Percentiles rank a stretch among this genome's conserved stretches.
Evolutionary conservation across 164 flowering plant species (phyloP).

Genomic region (Paratinospora sagittata): DNA sequence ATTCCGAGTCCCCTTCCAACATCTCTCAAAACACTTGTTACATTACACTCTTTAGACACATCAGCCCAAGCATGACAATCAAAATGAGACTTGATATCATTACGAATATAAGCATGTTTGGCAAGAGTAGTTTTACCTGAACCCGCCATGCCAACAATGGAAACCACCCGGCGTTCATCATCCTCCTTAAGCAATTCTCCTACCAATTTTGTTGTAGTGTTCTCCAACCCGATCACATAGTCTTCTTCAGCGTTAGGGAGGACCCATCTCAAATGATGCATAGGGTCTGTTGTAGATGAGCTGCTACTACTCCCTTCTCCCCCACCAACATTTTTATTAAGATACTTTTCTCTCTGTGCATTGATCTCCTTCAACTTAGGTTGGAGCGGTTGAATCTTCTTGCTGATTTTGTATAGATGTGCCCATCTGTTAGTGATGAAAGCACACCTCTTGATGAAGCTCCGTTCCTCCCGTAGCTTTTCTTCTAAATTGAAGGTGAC

Average conservation of each 20-base stretch:
- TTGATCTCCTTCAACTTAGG: neutral
- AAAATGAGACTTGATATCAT: neutral
- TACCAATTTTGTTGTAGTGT: neutral
- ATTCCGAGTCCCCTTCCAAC: neutral
- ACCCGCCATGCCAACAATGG: slow-evolving; percentile 19
- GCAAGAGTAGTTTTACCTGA: slow-evolving; percentile 22
- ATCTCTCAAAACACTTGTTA: slow-evolving; percentile 8
- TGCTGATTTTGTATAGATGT: neutral
- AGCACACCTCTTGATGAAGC: too few relatives aligned
- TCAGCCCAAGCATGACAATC: slow-evolving; percentile 12
- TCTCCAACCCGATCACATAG: slow-evolving; percentile 8
- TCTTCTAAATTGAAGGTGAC: neutral
- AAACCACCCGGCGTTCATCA: neutral
- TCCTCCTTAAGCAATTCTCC: neutral
- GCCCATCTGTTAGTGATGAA: too few relatives aligned
- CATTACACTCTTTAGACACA: slow-evolving; percentile 7
- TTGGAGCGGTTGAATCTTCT: neutral
- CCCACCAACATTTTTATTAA: too few relatives aligned
- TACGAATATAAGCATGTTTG: slow-evolving; percentile 9
- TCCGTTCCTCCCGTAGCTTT: neutral
- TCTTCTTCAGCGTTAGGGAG: neutral
- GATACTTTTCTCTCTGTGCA: neutral
- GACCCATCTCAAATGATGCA: too few relatives aligned
- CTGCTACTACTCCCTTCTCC: too few relatives aligned
- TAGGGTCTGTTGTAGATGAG: neutral